These are phyloP conservation scores for Diaporthe sp. DNA, from an alignment of 2,329 filamentous ascomycete species.

Conservation along the genomic window DNA sequence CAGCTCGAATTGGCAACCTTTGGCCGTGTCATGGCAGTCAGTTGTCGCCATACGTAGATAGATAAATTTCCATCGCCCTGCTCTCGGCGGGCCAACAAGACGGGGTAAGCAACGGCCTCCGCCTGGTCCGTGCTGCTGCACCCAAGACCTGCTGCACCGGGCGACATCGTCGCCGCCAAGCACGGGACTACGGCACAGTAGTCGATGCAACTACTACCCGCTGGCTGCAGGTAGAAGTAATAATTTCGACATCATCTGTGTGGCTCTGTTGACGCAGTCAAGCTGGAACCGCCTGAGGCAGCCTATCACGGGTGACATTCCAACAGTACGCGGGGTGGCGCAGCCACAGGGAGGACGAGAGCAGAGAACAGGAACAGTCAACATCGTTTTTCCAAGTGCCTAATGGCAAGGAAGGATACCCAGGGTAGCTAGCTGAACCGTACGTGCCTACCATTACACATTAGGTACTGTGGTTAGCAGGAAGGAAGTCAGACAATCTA, in stretches of 20 bases:
- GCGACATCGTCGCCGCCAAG: constrained; percentile 4
- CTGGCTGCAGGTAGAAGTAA: constrained; percentile 15
- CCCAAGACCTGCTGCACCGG: neutral
- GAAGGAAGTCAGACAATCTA: constrained; percentile 8
- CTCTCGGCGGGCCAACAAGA: neutral
- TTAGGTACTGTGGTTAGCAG: neutral
- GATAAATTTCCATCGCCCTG: neutral
- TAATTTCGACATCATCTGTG: constrained; percentile 13
- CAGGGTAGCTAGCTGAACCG: constrained; percentile 18
- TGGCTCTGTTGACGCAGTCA: constrained; percentile 16
- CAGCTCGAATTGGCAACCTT: neutral
- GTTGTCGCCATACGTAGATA: neutral
- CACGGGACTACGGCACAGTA: constrained; percentile 15
- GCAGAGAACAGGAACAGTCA: neutral
- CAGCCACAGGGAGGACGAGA: neutral
- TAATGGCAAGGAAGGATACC: constrained; percentile 10
- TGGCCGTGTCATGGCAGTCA: neutral
- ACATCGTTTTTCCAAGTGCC: neutral
- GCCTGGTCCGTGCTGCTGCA: neutral
- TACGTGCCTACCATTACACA: neutral
- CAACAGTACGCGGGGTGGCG: constrained; percentile 25
- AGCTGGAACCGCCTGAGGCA: constrained; percentile 7
- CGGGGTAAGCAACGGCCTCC: neutral
- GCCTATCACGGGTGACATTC: constrained; percentile 21
- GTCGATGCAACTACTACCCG: neutral